Percentiles rank a stretch among this genome's conserved stretches.
Conservation (phyloP, 306 rosid genomes). For the Potentilla sterilis region DNA sequence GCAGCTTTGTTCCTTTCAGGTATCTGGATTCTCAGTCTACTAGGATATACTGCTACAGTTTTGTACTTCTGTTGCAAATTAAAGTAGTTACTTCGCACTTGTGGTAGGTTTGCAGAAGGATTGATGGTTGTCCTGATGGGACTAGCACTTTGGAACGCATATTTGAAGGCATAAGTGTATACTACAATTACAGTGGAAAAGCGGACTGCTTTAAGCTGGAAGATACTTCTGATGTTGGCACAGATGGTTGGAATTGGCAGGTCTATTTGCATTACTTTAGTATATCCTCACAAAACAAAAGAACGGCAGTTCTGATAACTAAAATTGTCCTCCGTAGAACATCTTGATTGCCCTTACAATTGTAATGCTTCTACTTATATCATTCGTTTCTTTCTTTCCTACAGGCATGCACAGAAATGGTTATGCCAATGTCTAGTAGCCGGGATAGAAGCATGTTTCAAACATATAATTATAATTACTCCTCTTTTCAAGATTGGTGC, state of each 20-base stretch:
- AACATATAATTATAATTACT: constrained; percentile 46
- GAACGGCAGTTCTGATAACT: background rate
- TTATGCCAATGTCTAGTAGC: constrained; percentile 82
- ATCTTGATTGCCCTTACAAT: too few species aligned
- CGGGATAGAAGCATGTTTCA: constrained; percentile 63
- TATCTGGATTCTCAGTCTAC: background rate
- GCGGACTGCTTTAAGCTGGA: constrained; percentile 65
- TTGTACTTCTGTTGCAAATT: background rate
- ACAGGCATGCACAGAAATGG: constrained; percentile 91
- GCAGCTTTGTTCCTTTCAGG: background rate
- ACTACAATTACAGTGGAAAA: constrained; percentile 70
- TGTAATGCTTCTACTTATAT: constrained; percentile 12
- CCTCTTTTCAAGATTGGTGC: constrained; percentile 58
- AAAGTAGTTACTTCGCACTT: constrained; percentile 1
- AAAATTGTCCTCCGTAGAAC: background rate
- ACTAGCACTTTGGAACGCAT: constrained; percentile 55
- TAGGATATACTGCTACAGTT: background rate
- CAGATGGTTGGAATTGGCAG: constrained; percentile 88
- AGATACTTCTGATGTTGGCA: constrained; percentile 68
- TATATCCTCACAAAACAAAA: background rate
- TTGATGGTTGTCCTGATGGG: constrained; percentile 55
- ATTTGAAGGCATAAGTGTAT: constrained; percentile 66
- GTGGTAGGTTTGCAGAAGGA: constrained; percentile 62
- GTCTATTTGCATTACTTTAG: constrained; percentile 33
- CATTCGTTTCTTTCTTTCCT: constrained; percentile 14